Percentiles rank a stretch among this genome's conserved stretches.
phyloP scores from a whole-genome alignment of 1,284 basidiomycete species.

The Ustilago bromivora region DNA sequence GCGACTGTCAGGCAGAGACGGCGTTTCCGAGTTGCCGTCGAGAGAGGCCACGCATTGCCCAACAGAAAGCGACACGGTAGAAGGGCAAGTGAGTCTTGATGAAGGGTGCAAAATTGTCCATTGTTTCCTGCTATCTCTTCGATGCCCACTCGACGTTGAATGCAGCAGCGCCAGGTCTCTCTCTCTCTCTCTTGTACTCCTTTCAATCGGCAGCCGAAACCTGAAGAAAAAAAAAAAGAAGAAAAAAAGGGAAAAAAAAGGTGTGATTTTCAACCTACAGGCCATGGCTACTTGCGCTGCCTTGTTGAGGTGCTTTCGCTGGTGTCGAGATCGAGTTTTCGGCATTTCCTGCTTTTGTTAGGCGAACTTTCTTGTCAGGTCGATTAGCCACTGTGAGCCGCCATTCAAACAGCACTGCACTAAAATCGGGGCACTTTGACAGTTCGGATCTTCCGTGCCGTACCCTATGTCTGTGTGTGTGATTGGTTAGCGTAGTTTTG shows the following conservation, averaged over 20 bases:
- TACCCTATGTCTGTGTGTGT: not conserved
- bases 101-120: not conserved
- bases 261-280: not conserved
- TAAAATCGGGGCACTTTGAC: not conserved
- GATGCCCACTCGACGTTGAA: too few species aligned
- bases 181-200: too few species aligned
- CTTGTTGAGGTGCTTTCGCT: not conserved
- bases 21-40: not conserved
- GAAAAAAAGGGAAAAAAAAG: not conserved
- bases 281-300: not conserved
- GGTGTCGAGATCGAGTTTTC: not conserved
- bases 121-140: not conserved
- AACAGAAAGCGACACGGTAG: not conserved
- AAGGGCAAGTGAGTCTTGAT: not conserved
- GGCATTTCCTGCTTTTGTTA: not conserved
- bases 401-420: not conserved
- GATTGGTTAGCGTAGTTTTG: not conserved
- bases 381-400: constrained; percentile 1
- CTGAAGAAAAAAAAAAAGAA: not conserved
- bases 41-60: not conserved
- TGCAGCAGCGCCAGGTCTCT: too few species aligned
- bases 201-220: not conserved
- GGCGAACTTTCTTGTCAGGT: not conserved
- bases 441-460: constrained; percentile 3
- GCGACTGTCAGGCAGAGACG: not conserved